phyloP scores from a whole-genome alignment of 129 eudicot genomes.

The Escallonia rubra region DNA sequence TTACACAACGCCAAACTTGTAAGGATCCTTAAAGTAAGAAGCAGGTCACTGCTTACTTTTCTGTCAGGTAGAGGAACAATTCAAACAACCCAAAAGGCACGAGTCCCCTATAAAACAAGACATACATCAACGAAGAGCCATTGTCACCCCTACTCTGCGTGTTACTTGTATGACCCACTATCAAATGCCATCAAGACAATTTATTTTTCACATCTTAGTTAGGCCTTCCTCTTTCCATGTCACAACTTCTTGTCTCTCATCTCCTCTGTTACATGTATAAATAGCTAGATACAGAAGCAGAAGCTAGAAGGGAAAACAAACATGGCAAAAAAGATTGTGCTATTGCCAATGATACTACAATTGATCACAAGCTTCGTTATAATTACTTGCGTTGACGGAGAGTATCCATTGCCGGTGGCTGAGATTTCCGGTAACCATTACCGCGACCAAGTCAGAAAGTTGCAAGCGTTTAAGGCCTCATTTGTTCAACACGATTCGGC shows the following conservation, averaged over 20 bases:
- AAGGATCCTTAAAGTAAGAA: constrained; percentile 36
- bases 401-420: not conserved
- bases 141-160: not conserved
- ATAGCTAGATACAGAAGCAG: not conserved
- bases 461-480: constrained; percentile 21
- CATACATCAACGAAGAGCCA: not conserved
- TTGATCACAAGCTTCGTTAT: constrained; percentile 11
- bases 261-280: constrained; percentile 7
- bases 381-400: constrained; percentile 16
- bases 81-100: constrained; percentile 2
- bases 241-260: constrained; percentile 22
- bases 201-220: constrained; percentile 28
- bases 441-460: constrained; percentile 11
- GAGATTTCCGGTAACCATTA: constrained; percentile 8
- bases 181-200: not conserved
- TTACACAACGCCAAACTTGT: constrained; percentile 26
- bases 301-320: not conserved
- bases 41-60: constrained; percentile 25
- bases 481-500: constrained; percentile 11
- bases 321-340: constrained; percentile 11
- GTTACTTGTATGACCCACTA: constrained; percentile 18
- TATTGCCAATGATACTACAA: constrained; percentile 3
- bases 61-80: not conserved
- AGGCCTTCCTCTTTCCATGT: constrained; percentile 47
- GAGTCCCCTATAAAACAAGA: not conserved